These are phyloP conservation scores for Cydonia oblonga DNA, from an alignment of 331 rosid genomes.

Conservation along the genomic window DNA sequence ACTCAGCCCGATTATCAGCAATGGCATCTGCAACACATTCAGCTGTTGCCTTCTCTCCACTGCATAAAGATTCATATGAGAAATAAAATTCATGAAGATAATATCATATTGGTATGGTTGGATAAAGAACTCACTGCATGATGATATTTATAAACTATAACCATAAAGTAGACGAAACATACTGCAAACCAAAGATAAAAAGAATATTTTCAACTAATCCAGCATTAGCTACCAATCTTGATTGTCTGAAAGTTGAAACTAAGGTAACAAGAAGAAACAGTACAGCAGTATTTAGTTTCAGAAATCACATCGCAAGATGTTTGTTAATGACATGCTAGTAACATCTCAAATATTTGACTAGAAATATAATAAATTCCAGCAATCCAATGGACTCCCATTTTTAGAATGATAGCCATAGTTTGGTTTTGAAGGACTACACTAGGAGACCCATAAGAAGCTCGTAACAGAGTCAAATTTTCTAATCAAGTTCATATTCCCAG, in stretches of 20 bases:
- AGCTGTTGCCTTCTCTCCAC: slow-evolving; percentile 89
- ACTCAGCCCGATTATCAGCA: slow-evolving; percentile 64
- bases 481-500: neutral
- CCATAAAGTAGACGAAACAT: neutral
- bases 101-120: neutral
- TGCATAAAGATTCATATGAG: slow-evolving; percentile 28
- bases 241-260: neutral
- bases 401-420: neutral
- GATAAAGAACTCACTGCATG: neutral
- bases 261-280: neutral
- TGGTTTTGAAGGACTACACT: neutral
- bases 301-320: neutral
- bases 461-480: neutral
- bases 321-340: neutral
- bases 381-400: neutral
- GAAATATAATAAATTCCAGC: neutral
- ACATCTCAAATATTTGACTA: neutral
- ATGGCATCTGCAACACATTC: slow-evolving; percentile 82
- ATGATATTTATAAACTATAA: neutral
- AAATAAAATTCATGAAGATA: slow-evolving; percentile 1
- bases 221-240: neutral
- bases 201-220: neutral
- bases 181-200: neutral
- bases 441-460: neutral
- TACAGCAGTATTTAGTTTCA: neutral